Conservation (phyloP, 192 early-diverging fungal genomes). For the Coemansia asiatica region DNA sequence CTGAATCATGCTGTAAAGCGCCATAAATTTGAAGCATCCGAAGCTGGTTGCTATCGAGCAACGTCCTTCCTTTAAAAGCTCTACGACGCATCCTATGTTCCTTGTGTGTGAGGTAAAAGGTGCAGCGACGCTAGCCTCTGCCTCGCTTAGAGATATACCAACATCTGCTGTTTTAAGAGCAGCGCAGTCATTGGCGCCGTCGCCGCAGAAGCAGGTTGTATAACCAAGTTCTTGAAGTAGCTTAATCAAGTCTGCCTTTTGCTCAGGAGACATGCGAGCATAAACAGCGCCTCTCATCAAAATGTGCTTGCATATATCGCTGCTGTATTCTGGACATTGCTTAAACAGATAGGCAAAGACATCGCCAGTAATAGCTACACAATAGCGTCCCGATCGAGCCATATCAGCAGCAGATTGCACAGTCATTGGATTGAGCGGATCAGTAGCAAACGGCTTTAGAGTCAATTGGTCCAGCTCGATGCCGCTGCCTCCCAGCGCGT, state of each 20-base stretch:
- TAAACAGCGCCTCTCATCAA: constrained; percentile 87
- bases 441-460: constrained; percentile 23
- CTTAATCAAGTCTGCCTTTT: constrained; percentile 88
- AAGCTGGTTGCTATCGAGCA: constrained; percentile 95
- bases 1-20: constrained; percentile 94
- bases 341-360: constrained; percentile 67
- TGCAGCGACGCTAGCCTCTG: constrained; percentile 96
- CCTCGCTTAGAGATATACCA: constrained; percentile 93
- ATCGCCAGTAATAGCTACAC: constrained; percentile 90
- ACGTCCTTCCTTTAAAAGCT: constrained; percentile 89
- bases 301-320: constrained; percentile 66
- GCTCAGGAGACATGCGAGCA: constrained; percentile 97
- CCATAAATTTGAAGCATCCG: constrained; percentile 99
- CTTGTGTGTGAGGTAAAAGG: constrained; percentile 87
- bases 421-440: constrained; percentile 1
- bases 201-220: constrained; percentile 94
- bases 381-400: constrained; percentile 57
- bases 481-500: constrained; percentile 55
- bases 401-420: constrained; percentile 19
- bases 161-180: constrained; percentile 94
- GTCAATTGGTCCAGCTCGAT: constrained; percentile 55
- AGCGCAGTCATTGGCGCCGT: constrained; percentile 97
- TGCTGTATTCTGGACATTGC: constrained; percentile 46
- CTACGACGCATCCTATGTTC: constrained; percentile 84
- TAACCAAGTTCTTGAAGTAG: constrained; percentile 84